Conservation (phyloP, 306 rosid species). For the Pterocarpus santalinus region DNA sequence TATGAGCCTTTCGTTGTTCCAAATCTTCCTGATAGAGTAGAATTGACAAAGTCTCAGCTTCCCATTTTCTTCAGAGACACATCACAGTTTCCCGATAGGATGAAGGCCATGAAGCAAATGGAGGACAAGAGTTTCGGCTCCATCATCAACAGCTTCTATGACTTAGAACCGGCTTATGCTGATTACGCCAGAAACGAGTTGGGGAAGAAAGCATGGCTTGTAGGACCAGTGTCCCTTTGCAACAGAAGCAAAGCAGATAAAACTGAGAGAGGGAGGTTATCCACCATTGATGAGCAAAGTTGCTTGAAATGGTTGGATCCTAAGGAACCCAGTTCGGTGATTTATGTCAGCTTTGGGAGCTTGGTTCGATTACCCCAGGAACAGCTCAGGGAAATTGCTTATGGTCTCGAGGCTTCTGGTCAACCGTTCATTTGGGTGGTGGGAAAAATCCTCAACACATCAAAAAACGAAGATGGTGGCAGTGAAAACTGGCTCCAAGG, state of each 20-base stretch:
- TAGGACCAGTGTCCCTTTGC: constrained; percentile 72
- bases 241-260: constrained; percentile 54
- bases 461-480: constrained; percentile 16
- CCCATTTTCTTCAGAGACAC: constrained; percentile 47
- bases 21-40: constrained; percentile 57
- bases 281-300: constrained; percentile 56
- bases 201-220: constrained; percentile 60
- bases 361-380: constrained; percentile 44
- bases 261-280: constrained; percentile 55
- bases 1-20: constrained; percentile 58
- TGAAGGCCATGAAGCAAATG: not conserved
- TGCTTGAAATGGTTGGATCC: constrained; percentile 63
- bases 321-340: constrained; percentile 64
- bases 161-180: constrained; percentile 62
- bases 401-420: constrained; percentile 63
- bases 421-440: constrained; percentile 75
- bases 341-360: constrained; percentile 72
- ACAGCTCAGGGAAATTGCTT: constrained; percentile 68
- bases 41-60: constrained; percentile 63
- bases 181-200: constrained; percentile 46
- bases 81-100: constrained; percentile 19
- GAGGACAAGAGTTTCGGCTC: constrained; percentile 60
- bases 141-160: constrained; percentile 66
- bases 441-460: constrained; percentile 46
- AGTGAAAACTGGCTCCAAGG: constrained; percentile 46